phyloP scores from a whole-genome alignment of 1,284 basidiomycete species.

The Ustilago tritici region DNA sequence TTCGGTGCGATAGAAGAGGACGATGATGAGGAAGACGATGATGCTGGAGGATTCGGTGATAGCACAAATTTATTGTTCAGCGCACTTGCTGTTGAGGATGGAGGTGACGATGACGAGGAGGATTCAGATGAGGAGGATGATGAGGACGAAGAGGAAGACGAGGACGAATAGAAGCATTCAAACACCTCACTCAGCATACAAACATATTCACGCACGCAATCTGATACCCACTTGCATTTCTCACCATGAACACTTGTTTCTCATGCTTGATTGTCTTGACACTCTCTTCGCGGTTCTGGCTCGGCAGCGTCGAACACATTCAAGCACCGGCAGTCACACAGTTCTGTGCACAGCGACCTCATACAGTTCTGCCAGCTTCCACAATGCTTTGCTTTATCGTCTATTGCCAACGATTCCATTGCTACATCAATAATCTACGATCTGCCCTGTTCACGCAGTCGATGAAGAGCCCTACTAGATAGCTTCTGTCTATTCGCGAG shows the following conservation, averaged over 20 bases:
- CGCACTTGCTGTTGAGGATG: constrained; percentile 45
- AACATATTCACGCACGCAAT: constrained; percentile 1
- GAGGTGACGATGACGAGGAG: constrained; percentile 30
- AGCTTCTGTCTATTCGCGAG: constrained; percentile 22
- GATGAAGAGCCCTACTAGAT: background rate
- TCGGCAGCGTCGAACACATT: too few species aligned
- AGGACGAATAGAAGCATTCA: background rate
- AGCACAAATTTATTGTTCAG: constrained; percentile 34
- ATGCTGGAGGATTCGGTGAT: constrained; percentile 1
- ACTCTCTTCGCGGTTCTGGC: too few species aligned
- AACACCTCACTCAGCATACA: background rate
- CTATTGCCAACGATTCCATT: too few species aligned
- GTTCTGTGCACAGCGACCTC: too few species aligned
- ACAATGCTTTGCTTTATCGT: too few species aligned
- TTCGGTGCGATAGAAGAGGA: constrained; percentile 30
- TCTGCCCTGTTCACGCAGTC: background rate
- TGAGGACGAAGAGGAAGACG: constrained; percentile 9
- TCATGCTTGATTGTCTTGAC: background rate
- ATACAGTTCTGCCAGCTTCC: too few species aligned
- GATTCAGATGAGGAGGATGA: constrained; percentile 18
- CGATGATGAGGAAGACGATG: constrained; percentile 12
- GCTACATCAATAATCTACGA: too few species aligned
- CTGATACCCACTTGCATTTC: constrained; percentile 10
- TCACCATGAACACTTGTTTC: background rate
- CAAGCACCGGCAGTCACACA: too few species aligned